A percentile compares a stretch with the other conserved stretches of the same genome.
Evolutionary conservation across 2,329 filamentous ascomycete genomes (phyloP).

Genomic region (Mollisiaceae sp.): DNA sequence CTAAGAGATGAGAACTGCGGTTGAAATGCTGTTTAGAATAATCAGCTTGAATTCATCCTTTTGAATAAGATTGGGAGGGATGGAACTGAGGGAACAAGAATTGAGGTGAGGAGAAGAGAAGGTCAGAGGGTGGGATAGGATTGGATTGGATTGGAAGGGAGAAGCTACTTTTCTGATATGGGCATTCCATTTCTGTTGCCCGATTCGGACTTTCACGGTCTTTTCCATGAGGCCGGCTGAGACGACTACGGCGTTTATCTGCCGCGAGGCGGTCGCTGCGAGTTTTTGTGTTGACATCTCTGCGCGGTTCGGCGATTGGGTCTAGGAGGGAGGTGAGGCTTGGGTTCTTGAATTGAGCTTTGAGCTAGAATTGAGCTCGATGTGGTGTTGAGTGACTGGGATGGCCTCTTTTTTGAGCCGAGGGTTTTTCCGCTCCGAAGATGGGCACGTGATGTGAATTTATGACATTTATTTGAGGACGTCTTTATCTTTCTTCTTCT

Average conservation of each 20-base stretch:
- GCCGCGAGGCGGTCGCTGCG: constrained; percentile 18
- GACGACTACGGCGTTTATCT: constrained; percentile 62
- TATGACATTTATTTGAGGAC: not conserved
- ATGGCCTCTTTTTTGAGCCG: constrained; percentile 13
- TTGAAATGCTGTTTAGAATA: constrained; percentile 62
- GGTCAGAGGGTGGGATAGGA: not conserved
- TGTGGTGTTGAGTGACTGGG: not conserved
- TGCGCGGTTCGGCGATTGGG: not conserved
- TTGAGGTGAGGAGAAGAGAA: not conserved
- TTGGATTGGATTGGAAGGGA: constrained; percentile 14
- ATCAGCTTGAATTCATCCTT: not conserved
- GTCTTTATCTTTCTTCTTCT: too few relatives aligned
- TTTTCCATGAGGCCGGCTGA: constrained; percentile 79
- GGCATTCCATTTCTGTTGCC: constrained; percentile 73
- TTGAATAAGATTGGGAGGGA: not conserved
- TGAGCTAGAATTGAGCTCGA: constrained; percentile 5
- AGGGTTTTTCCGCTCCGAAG: constrained; percentile 21
- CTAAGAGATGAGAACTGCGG: constrained; percentile 67
- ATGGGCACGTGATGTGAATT: not conserved
- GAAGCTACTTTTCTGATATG: constrained; percentile 77
- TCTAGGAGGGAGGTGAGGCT: not conserved
- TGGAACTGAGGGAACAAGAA: not conserved
- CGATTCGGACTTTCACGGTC: constrained; percentile 79
- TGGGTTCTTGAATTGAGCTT: not conserved
- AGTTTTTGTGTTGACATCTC: constrained; percentile 19